phyloP scores from a whole-genome alignment of 2,329 filamentous ascomycete genomes.

The Ceratocystis lukuohia region DNA sequence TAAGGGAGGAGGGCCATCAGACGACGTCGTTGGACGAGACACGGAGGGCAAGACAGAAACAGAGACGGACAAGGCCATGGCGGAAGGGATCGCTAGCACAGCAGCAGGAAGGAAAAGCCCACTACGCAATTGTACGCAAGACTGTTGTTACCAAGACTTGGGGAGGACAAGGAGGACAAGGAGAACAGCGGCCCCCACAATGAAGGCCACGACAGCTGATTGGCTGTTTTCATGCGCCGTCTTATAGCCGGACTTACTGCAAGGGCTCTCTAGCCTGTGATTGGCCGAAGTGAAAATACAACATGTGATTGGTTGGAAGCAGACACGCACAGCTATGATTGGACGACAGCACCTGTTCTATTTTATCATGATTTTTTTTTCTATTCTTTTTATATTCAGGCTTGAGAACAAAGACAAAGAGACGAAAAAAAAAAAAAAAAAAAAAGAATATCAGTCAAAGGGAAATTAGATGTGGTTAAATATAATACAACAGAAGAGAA shows the following conservation, averaged over 20 bases:
- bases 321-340: background rate
- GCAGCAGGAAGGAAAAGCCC: background rate
- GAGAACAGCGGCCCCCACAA: background rate
- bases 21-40: background rate
- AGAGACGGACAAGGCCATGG: background rate
- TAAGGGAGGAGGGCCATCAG: background rate
- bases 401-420: background rate
- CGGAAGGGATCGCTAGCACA: background rate
- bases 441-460: background rate
- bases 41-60: conserved; percentile 1
- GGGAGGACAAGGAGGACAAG: background rate
- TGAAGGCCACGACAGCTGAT: background rate
- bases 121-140: background rate
- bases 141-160: background rate
- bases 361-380: background rate
- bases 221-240: background rate
- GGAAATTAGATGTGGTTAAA: background rate
- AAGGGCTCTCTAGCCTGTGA: background rate
- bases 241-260: background rate
- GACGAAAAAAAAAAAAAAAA: background rate
- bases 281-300: background rate
- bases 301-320: background rate
- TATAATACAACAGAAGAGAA: conserved; percentile 1
- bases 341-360: background rate
- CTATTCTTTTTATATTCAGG: background rate